Percentiles rank a stretch among this genome's conserved stretches.
Evolutionary conservation across 805 yeast genomes (phyloP).

Genomic region (Spathaspora passalidarum): DNA sequence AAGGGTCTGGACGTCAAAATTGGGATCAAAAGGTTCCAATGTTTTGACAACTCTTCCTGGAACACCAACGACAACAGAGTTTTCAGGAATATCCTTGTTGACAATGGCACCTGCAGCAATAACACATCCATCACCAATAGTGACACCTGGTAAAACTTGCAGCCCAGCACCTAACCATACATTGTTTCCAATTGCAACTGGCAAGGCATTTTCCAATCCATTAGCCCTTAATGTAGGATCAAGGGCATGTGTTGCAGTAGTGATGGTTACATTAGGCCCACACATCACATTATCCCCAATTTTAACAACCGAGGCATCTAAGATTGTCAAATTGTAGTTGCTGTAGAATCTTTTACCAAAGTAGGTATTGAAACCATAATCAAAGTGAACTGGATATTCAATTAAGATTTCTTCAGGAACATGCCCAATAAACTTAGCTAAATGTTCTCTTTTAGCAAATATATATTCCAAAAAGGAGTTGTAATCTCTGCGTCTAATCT

Average conservation of each 20-base stretch:
- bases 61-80: slow-evolving; percentile 54
- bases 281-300: slow-evolving; percentile 13
- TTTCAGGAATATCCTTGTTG: slow-evolving; percentile 49
- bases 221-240: slow-evolving; percentile 11
- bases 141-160: slow-evolving; percentile 12
- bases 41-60: slow-evolving; percentile 50
- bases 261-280: slow-evolving; percentile 11
- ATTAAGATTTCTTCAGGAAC: slow-evolving; percentile 10
- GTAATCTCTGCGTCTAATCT: slow-evolving; percentile 9
- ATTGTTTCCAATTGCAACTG: slow-evolving; percentile 12
- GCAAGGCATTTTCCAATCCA: slow-evolving; percentile 10
- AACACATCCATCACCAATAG: slow-evolving; percentile 35
- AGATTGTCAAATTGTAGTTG: slow-evolving; percentile 11
- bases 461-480: slow-evolving; percentile 3
- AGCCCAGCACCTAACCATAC: slow-evolving; percentile 13
- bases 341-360: slow-evolving; percentile 12
- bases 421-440: slow-evolving; percentile 11
- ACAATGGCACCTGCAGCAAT: slow-evolving; percentile 69
- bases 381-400: slow-evolving; percentile 12
- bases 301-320: slow-evolving; percentile 12
- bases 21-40: slow-evolving; percentile 10
- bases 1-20: slow-evolving; percentile 7
- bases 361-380: slow-evolving; percentile 14
- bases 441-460: slow-evolving; percentile 8
- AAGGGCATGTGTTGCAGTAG: slow-evolving; percentile 11